Evolutionary conservation across 2,329 filamentous ascomycete species (phyloP).

Genomic region (Aspergillus pseudotamarii): DNA sequence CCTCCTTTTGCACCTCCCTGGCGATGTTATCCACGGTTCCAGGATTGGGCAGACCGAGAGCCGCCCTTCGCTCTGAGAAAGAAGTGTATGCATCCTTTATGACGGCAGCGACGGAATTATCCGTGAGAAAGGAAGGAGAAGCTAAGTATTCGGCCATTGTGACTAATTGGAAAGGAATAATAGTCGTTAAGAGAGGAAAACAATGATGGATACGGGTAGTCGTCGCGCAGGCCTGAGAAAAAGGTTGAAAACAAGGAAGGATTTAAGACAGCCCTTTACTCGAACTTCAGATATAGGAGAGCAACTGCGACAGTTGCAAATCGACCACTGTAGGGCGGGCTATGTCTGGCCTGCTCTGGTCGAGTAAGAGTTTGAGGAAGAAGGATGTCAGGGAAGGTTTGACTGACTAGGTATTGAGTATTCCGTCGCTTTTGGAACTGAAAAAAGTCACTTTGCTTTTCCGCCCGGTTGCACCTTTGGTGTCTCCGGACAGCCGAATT

Average conservation of each 20-base stretch:
- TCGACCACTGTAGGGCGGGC: constrained; percentile 14
- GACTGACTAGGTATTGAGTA: constrained; percentile 9
- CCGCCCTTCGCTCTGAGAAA: constrained; percentile 83
- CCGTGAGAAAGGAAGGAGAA: constrained; percentile 67
- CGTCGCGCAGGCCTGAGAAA: constrained; percentile 30
- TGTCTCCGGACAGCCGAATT: constrained; percentile 27
- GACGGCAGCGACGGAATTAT: constrained; percentile 71
- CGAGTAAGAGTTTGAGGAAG: constrained; percentile 19
- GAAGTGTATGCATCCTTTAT: constrained; percentile 77
- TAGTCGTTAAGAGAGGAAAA: constrained; percentile 16
- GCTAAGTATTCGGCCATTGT: constrained; percentile 47
- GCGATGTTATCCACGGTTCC: constrained; percentile 88
- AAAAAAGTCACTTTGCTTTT: constrained; percentile 40
- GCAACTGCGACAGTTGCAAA: neutral
- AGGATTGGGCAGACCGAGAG: constrained; percentile 87
- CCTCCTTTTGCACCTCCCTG: constrained; percentile 93
- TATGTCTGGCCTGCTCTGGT: constrained; percentile 29
- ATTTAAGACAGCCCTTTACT: constrained; percentile 34
- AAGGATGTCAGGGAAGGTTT: constrained; percentile 16
- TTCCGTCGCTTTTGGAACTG: constrained; percentile 23
- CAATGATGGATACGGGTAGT: constrained; percentile 14
- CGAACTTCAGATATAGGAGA: constrained; percentile 14
- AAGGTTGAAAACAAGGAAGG: constrained; percentile 26
- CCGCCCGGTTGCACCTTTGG: constrained; percentile 32
- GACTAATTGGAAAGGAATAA: constrained; percentile 21